A percentile compares a stretch with the other conserved stretches of the same genome.
phyloP scores from a whole-genome alignment of 163 green algal genomes.

The Volvox carteri region DNA sequence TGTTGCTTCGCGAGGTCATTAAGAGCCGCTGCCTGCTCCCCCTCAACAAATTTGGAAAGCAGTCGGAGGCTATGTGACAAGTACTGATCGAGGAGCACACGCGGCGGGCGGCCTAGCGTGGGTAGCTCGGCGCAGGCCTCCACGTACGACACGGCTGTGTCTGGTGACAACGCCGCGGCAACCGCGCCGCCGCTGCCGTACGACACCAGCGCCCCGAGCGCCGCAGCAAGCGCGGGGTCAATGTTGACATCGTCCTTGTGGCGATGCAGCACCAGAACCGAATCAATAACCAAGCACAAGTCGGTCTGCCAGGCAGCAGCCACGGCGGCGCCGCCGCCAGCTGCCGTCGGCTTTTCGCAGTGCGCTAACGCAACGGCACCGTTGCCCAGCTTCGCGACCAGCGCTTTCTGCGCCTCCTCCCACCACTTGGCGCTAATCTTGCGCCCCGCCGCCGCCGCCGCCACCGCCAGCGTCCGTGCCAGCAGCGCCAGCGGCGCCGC shows the following conservation, averaged over 20 bases:
- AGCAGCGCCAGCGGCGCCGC: constrained; percentile 37
- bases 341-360: no score
- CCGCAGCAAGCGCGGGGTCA: background rate
- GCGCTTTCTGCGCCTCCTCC: constrained; percentile 41
- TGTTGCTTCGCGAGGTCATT: background rate
- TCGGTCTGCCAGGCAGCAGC: constrained; percentile 7
- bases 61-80: constrained; percentile 13
- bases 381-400: background rate
- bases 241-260: background rate
- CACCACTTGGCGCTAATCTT: constrained; percentile 35
- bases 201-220: constrained; percentile 21
- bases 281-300: background rate
- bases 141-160: constrained; percentile 10
- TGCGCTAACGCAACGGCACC: background rate
- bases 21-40: background rate
- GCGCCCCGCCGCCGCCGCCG: constrained; percentile 11
- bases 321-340: background rate
- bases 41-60: background rate
- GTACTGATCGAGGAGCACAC: constrained; percentile 30
- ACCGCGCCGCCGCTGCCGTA: background rate
- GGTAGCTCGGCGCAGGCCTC: background rate
- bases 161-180: background rate
- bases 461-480: constrained; percentile 20
- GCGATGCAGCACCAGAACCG: background rate
- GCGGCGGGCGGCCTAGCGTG: background rate